Percentiles rank a stretch among this genome's conserved stretches.
These are phyloP conservation scores for Glycine latifolia DNA, from an alignment of 306 rosid species.

Conservation along the genomic window DNA sequence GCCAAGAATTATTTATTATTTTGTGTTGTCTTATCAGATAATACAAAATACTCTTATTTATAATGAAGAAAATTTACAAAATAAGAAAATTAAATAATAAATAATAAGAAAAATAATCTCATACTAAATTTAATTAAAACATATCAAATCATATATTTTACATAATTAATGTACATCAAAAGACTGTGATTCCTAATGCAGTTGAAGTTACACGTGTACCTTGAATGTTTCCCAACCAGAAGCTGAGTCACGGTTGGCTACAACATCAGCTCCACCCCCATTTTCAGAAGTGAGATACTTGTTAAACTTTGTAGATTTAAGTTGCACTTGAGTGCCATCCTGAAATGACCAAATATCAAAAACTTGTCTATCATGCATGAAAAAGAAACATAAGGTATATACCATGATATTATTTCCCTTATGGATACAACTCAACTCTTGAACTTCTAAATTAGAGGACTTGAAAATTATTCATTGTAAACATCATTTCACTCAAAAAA, in stretches of 20 bases:
- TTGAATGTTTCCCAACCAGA: conserved; percentile 69
- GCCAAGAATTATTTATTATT: no score
- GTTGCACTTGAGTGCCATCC: conserved; percentile 74
- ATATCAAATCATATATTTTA: no score
- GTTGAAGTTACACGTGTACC: conserved; percentile 33
- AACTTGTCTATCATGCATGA: neutral
- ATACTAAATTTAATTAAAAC: no score
- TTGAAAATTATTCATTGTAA: neutral
- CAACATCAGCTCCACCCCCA: conserved; percentile 60
- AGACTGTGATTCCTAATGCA: neutral
- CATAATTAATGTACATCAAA: no score
- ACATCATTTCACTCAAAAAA: no score
- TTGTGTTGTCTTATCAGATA: no score
- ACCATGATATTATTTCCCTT: neutral
- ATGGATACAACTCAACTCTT: neutral
- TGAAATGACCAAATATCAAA: conserved; percentile 13
- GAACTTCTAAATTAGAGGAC: neutral
- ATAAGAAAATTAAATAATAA: no score
- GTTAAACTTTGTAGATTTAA: conserved; percentile 56
- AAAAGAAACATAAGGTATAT: neutral
- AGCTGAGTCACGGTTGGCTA: conserved; percentile 57
- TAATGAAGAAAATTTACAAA: no score
- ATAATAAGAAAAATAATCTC: no score
- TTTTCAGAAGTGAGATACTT: conserved; percentile 55
- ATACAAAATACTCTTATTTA: no score